Conservation (phyloP, 176 grass and related monocot genomes). For the Eleusine indica region DNA sequence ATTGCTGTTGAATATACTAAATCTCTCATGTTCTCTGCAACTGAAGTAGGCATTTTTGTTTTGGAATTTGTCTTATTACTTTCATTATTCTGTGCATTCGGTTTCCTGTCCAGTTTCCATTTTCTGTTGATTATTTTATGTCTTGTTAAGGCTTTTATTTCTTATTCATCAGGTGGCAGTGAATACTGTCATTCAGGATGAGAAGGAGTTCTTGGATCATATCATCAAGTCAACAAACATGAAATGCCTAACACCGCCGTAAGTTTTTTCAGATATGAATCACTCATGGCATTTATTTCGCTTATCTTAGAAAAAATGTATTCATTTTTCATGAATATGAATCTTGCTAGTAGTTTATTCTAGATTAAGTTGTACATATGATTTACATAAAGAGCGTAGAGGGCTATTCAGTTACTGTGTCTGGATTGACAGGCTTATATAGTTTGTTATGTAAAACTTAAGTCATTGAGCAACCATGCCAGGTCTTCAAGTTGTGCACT, state of each 20-base stretch:
- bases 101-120: neutral
- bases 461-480: neutral
- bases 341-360: neutral
- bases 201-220: constrained; percentile 87
- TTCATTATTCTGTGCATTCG: neutral
- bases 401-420: neutral
- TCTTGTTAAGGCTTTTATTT: constrained; percentile 4
- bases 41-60: neutral
- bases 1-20: neutral
- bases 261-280: constrained; percentile 16
- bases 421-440: neutral
- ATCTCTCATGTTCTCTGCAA: neutral
- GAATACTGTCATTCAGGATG: constrained; percentile 77
- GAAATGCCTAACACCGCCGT: constrained; percentile 87
- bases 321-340: neutral
- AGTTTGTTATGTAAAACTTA: neutral
- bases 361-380: neutral
- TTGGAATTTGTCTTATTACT: neutral
- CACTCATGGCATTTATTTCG: too few species aligned
- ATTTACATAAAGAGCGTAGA: neutral
- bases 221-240: constrained; percentile 95
- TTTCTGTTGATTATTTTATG: neutral
- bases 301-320: too few species aligned
- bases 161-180: constrained; percentile 62
- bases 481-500: neutral